Evolutionary conservation across 192 early-diverging fungal genomes (phyloP), one percentile per base, ranked within the genome.

Genomic region (Backusella liffmaniae): DNA sequence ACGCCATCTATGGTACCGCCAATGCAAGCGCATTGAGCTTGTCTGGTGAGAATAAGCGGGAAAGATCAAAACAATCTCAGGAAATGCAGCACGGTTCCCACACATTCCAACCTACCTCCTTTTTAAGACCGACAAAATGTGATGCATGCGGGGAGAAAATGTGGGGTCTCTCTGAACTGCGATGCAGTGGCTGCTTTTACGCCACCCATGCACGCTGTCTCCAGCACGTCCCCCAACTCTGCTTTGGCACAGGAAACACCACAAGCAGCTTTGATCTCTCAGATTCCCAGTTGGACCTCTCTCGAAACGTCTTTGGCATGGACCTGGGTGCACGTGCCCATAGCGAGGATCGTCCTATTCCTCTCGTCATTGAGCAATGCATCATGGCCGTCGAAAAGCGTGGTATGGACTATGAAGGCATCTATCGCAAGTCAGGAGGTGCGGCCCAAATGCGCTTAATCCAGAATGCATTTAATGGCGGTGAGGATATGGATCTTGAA

Each of bases 351-450:
- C 81, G 82, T n/a, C 70, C 66, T 16, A 80, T 95, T 32, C 93
- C 94, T 6, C 86, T 89, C 77, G 75, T 95, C 2, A 88, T 95
- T 46, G 86, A 89, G 29, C 83, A 87, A 65, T 92, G 91, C 51
- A 85, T 95, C 35, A 78, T 79, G 30, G 92, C 91, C 23, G 92
- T 95, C 13, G 94, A 88, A 69, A 62, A 70, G 5, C 79, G 85
- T 35, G 88, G 79, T 62, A 88, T 90, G 92, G 92, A 79, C 70
- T 92, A 86, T 75, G 86, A 95, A 80, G 94, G 94, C 29, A 92
- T 95, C 21, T 95, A 95, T 76, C 93, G 94, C 37, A 90, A 92
- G 68, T 92, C 91, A 0, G 94, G 92, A 4, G 90, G 92, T 71
- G 90, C 91, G 18, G 88, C 88, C 36, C 91, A 94, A 56, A 89